Base-by-base conservation (phyloP, 805 yeast genomes). In the Ogataea chonburiensis region DNA sequence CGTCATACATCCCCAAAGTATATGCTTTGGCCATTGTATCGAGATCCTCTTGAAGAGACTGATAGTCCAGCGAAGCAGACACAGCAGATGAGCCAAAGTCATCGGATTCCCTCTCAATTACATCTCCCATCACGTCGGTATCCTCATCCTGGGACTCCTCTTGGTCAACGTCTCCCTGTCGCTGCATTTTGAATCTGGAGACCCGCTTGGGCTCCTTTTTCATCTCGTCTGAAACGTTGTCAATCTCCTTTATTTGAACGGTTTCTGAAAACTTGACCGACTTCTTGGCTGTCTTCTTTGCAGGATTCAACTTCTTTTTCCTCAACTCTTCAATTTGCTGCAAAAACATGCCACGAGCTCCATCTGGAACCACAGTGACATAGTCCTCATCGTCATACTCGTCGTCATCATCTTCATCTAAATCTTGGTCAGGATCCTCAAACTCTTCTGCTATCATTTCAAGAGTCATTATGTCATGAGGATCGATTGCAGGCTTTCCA, bases 1-100 rank as follows among this genome's bases (percentile, higher is more conserved):
- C 84, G 49, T 79, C 83, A 49, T 75, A 78, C 45, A 72, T 55
- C 1, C 85, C 86, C 15, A 67, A 46, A n/a, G 67, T 61, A 45
- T 80, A 80, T 0, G 82, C 83, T 34, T 68, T 66, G 0, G 76
- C 82, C 80, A 79, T 73, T 3, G 72, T 67, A 31, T 77, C 81
- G 45, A 72, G 38, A 46, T 76, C 72, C 13, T 64, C 63, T 16
- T 67, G 68, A 18, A 73, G 40, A 2, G 65, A 47, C 7, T 50
- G 55, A 46, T 65, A 72, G 42, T 76, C 80, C 7, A 68, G 43
- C 1, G 57, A 41, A 3, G 67, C 57, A 5, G 32, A 13, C 18
- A 22, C 28, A 14, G 30, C 32, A 10, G 37, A 12, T 3, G 13
- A 18, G 11, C n/a, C 21, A 5, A 24, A 7, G 15, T n/a, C 31